Evolutionary conservation across 805 yeast species (phyloP).

Genomic region (Ogataea minuta): DNA sequence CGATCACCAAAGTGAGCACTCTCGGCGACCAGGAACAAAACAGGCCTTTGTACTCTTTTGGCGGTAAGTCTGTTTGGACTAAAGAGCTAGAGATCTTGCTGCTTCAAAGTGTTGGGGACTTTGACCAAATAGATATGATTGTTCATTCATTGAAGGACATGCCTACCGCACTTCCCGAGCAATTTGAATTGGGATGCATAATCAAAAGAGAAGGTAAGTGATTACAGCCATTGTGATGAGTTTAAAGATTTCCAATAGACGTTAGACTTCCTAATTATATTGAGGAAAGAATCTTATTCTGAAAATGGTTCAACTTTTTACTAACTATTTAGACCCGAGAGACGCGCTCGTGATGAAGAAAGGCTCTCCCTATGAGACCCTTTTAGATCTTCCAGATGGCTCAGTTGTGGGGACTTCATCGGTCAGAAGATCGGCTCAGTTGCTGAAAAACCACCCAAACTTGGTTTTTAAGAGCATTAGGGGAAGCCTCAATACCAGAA

Average conservation of each 20-base stretch:
- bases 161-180: slow-evolving; percentile 89
- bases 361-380: slow-evolving; percentile 58
- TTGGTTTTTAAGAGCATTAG: slow-evolving; percentile 80
- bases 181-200: slow-evolving; percentile 85
- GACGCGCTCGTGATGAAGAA: slow-evolving; percentile 82
- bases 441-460: slow-evolving; percentile 73
- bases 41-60: slow-evolving; percentile 88
- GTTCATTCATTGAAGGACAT: slow-evolving; percentile 91
- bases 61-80: slow-evolving; percentile 97
- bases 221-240: slow-evolving; percentile 27
- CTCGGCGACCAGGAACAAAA: slow-evolving; percentile 86
- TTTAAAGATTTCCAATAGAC: slow-evolving; percentile 31
- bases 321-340: slow-evolving; percentile 62
- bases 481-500: slow-evolving; percentile 80
- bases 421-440: slow-evolving; percentile 89
- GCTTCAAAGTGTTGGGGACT: slow-evolving; percentile 59
- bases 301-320: slow-evolving; percentile 7
- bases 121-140: slow-evolving; percentile 75
- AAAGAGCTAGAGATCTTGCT: slow-evolving; percentile 84
- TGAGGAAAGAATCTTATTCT: slow-evolving; percentile 31
- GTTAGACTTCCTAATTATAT: slow-evolving; percentile 38
- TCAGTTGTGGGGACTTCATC: slow-evolving; percentile 93
- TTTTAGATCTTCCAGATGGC: slow-evolving; percentile 79
- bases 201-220: slow-evolving; percentile 63
- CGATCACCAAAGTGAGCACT: slow-evolving; percentile 77